phyloP scores from a whole-genome alignment of 352 stramenopile genomes.

The Phytophthora rubi region DNA sequence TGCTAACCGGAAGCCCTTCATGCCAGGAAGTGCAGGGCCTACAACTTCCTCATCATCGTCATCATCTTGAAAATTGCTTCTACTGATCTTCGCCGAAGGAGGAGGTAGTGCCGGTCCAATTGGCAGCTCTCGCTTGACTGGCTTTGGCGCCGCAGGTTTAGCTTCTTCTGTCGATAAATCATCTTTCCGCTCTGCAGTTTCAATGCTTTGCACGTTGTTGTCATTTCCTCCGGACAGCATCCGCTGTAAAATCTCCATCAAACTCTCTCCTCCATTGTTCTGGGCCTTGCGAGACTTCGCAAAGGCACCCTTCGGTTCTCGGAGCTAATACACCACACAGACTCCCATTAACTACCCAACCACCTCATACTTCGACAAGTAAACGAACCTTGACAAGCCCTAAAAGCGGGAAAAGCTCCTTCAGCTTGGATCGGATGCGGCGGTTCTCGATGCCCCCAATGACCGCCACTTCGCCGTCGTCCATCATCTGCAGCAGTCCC shows the following conservation, averaged over 20 bases:
- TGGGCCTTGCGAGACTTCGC: conserved; percentile 39
- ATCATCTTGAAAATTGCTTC: conserved; percentile 10
- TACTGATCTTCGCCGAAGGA: conserved; percentile 1
- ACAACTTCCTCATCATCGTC: conserved; percentile 60
- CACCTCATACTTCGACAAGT: neutral
- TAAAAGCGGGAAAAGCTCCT: conserved; percentile 74
- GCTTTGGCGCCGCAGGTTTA: conserved; percentile 10
- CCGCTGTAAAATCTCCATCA: conserved; percentile 61
- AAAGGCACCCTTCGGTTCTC: conserved; percentile 64
- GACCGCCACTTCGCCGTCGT: conserved; percentile 75
- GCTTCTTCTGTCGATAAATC: neutral
- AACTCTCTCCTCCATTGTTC: conserved; percentile 24
- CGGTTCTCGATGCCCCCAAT: conserved; percentile 82
- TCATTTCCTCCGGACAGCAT: conserved; percentile 42
- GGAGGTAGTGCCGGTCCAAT: conserved; percentile 69
- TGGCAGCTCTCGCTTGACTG: conserved; percentile 33
- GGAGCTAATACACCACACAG: conserved; percentile 32
- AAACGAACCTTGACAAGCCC: conserved; percentile 62
- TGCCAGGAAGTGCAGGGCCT: conserved; percentile 75
- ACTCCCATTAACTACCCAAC: neutral
- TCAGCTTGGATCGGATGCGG: conserved; percentile 68
- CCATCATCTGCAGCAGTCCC: conserved; percentile 74
- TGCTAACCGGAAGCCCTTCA: conserved; percentile 75
- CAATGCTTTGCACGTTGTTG: neutral
- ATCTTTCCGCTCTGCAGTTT: neutral